Evolutionary conservation across 2,329 filamentous ascomycete genomes (phyloP).

Genomic region (Fusarium tuaranense): DNA sequence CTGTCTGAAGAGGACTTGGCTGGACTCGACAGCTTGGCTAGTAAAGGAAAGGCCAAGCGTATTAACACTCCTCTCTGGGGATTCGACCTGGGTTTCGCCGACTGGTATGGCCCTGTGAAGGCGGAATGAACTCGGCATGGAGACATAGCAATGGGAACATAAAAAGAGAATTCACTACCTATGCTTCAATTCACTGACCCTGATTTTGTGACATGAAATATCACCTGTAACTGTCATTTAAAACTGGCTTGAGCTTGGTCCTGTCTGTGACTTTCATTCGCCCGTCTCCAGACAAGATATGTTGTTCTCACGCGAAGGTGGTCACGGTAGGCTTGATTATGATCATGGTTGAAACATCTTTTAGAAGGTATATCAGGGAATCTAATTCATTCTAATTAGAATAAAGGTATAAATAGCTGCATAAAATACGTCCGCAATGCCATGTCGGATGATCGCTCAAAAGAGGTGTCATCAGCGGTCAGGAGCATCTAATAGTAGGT

Average conservation of each 20-base stretch:
- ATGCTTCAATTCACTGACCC: background rate
- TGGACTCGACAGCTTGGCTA: constrained; percentile 36
- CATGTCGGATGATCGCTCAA: background rate
- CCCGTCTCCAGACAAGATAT: background rate
- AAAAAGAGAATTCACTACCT: background rate
- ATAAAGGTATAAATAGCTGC: background rate
- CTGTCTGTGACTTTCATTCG: background rate
- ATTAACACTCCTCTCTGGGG: constrained; percentile 50
- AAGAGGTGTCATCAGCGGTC: background rate
- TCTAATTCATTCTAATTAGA: background rate
- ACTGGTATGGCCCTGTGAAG: constrained; percentile 48
- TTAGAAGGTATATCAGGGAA: background rate
- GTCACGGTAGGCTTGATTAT: background rate
- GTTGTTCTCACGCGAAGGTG: background rate
- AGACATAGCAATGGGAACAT: background rate
- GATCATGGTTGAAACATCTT: background rate
- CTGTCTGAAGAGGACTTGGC: constrained; percentile 30
- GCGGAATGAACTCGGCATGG: background rate
- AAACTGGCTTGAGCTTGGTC: background rate
- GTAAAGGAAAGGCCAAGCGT: constrained; percentile 47
- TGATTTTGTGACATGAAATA: background rate
- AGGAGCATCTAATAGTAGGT: background rate
- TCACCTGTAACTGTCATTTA: background rate
- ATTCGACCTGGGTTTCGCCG: constrained; percentile 42
- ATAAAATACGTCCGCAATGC: background rate